Conservation (phyloP, 73 alveolate species). For the Tetrahymena borealis region DNA sequence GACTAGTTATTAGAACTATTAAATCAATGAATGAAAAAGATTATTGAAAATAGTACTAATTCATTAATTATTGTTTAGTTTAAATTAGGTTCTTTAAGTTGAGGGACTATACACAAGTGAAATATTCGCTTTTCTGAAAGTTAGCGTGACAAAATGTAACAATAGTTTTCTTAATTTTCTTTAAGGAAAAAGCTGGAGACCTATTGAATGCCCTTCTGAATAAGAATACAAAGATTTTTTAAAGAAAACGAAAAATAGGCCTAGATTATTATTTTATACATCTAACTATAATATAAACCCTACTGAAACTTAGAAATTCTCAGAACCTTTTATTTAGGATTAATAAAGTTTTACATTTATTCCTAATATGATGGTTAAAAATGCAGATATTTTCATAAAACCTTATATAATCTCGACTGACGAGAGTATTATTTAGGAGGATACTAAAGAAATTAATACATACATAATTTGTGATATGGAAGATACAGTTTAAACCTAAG, state of each 20-base stretch:
- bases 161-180: not conserved
- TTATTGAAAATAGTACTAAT: no score
- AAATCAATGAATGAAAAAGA: no score
- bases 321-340: not conserved
- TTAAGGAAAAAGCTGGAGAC: not conserved
- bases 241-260: not conserved
- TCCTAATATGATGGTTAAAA: not conserved
- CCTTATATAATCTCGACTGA: not conserved
- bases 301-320: not conserved
- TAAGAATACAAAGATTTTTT: not conserved
- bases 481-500: not conserved
- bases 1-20: no score
- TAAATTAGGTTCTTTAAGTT: not conserved
- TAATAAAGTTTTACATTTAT: not conserved
- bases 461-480: not conserved
- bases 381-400: not conserved
- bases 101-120: not conserved
- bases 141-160: not conserved
- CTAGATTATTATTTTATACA: not conserved
- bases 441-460: not conserved
- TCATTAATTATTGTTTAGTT: not conserved
- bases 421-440: not conserved
- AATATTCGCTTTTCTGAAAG: not conserved
- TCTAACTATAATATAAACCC: not conserved
- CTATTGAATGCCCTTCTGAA: not conserved